These are phyloP conservation scores for Dictyophora rubrovolvata DNA, from an alignment of 768 basidiomycete genomes.

Conservation along the genomic window DNA sequence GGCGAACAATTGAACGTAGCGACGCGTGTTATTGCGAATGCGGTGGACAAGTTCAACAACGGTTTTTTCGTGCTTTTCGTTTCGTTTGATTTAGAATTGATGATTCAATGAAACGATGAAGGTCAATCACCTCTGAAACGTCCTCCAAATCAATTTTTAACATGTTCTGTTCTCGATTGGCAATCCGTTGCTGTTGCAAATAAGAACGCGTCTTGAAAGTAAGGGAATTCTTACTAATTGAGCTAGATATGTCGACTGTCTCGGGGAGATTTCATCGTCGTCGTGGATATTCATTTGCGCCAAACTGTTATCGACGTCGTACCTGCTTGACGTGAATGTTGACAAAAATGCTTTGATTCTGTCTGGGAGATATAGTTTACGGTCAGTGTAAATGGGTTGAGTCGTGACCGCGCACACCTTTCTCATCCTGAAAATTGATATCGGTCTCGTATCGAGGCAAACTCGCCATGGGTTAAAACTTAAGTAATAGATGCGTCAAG, in stretches of 20 bases:
- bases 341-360: slow-evolving; percentile 64
- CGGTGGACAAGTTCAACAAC: slow-evolving; percentile 65
- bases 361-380: slow-evolving; percentile 29
- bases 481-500: not conserved
- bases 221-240: slow-evolving; percentile 54
- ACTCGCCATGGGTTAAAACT: not conserved
- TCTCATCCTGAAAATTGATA: slow-evolving; percentile 63
- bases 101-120: not conserved
- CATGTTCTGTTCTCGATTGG: slow-evolving; percentile 89
- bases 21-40: slow-evolving; percentile 77
- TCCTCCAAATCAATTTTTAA: slow-evolving; percentile 86
- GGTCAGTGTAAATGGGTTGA: not conserved
- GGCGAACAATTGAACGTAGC: slow-evolving; percentile 82
- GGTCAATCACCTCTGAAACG: slow-evolving; percentile 49
- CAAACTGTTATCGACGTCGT: slow-evolving; percentile 60
- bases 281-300: slow-evolving; percentile 63
- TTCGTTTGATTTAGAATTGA: slow-evolving; percentile 10
- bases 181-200: slow-evolving; percentile 65
- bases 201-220: slow-evolving; percentile 12
- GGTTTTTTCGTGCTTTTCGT: slow-evolving; percentile 53
- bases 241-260: slow-evolving; percentile 65
- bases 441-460: slow-evolving; percentile 14
- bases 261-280: slow-evolving; percentile 29
- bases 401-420: slow-evolving; percentile 34
- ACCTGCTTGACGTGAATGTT: slow-evolving; percentile 44